Evolutionary conservation across 768 basidiomycete species (phyloP).

Genomic region (Leccinum pellstonianum): DNA sequence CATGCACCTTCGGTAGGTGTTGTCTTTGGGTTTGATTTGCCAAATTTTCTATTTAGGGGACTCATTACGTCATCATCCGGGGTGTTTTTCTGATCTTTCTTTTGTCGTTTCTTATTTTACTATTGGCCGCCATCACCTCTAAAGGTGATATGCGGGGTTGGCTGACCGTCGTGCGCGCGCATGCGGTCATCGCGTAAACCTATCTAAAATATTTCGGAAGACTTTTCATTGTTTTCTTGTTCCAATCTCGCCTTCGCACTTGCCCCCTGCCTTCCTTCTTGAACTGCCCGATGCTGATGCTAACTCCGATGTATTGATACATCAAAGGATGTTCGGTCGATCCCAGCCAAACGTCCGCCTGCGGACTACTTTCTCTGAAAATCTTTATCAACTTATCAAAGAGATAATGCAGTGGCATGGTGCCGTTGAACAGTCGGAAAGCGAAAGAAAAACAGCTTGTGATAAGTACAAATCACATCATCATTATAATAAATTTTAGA

Average conservation of each 20-base stretch:
- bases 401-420: neutral
- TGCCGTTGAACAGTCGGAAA: conserved; percentile 16
- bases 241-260: neutral
- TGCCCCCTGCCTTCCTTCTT: neutral
- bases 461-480: neutral
- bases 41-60: neutral
- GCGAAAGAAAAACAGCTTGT: neutral
- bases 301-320: neutral
- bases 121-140: neutral
- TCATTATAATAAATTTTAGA: neutral
- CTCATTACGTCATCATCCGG: conserved; percentile 16
- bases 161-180: neutral
- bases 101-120: neutral
- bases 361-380: conserved; percentile 80
- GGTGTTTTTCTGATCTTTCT: neutral
- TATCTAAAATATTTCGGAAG: neutral
- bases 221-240: neutral
- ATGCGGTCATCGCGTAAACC: conserved; percentile 1
- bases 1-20: conserved; percentile 79
- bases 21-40: conserved; percentile 7
- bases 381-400: conserved; percentile 13
- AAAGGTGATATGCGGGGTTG: conserved; percentile 32
- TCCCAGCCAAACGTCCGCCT: conserved; percentile 81
- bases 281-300: conserved; percentile 3
- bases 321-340: conserved; percentile 71